Percentiles rank a stretch among this genome's conserved stretches.
Conservation (phyloP, 768 basidiomycete species). For the Amanita inopinata region DNA sequence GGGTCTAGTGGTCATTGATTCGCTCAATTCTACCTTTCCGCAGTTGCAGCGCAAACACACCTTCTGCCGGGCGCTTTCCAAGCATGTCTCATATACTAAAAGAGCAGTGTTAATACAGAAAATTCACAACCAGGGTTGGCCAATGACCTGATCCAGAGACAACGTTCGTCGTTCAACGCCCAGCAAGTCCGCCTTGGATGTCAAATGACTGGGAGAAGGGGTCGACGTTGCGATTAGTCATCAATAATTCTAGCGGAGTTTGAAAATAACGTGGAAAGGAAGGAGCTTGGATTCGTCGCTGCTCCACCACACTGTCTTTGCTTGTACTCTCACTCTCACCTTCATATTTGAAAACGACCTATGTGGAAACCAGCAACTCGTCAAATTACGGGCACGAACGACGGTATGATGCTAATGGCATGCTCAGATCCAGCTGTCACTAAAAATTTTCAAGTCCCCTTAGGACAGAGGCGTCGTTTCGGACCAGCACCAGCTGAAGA, state of each 20-base stretch:
- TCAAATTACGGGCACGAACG: slow-evolving; percentile 89
- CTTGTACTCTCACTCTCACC: slow-evolving; percentile 16
- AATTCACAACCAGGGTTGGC: no score
- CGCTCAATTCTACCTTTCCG: no score
- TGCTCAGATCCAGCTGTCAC: slow-evolving; percentile 9
- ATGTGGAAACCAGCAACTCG: slow-evolving; percentile 90
- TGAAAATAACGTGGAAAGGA: slow-evolving; percentile 12
- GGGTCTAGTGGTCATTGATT: neutral
- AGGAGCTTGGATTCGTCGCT: slow-evolving; percentile 18
- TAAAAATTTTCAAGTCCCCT: slow-evolving; percentile 43
- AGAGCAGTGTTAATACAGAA: slow-evolving; percentile 1
- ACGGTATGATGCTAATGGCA: slow-evolving; percentile 41
- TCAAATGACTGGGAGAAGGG: neutral
- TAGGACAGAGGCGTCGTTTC: slow-evolving; percentile 85
- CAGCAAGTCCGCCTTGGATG: neutral
- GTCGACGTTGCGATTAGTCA: slow-evolving; percentile 6
- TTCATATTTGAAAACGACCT: slow-evolving; percentile 30
- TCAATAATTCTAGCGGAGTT: slow-evolving; percentile 18
- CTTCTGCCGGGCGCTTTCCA: slow-evolving; percentile 31
- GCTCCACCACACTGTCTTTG: slow-evolving; percentile 20
- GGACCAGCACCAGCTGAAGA: slow-evolving; percentile 83
- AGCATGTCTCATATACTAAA: slow-evolving; percentile 19
- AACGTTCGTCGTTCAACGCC: no score
- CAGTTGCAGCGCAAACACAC: slow-evolving; percentile 15
- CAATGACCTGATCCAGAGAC: no score